Base-by-base conservation (phyloP, 1,284 basidiomycete genomes). In the Leccinum subspadiceum region DNA sequence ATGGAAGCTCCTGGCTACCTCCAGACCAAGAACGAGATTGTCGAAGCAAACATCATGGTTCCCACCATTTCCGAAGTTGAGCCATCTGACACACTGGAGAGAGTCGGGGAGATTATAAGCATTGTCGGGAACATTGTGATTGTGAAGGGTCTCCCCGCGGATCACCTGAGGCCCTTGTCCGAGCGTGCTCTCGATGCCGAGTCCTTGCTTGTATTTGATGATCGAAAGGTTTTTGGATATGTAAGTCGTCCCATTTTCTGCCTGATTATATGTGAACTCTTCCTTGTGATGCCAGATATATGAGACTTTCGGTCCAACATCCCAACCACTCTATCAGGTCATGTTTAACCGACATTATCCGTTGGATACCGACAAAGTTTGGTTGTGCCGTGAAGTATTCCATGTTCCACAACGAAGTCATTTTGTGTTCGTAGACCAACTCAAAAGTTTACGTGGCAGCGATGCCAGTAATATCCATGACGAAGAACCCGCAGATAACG, bases 391-490 rank as follows among this genome's bases (percentile, higher is more conserved):
- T 33, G 76, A 83, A 56, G 87, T 95, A 35, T 94, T 85, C 72
- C 92, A 94, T 71, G 83, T 92, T 33, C 93, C 93, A 1, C 74
- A 77, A 29, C 84, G 84, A 50, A 93, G 92, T 74, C 82, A 83
- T 53, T 93, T 93, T 66, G 87, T 95, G 39, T 91, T 91, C 68
- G 80, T 93, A 9, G 78, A 80, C 50, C 81, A 85, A 54, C 81
- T 96, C 41, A 81, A 80, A 61, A 78, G 75, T 26, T 64, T 83
- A 52, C 93, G 87, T 69, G 94, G 93, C 41, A 94, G 91, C 67
- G 93, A 96, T 66, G 93, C 94, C n/a, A 94, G 92, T 70, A 96
- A 96, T 72, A 81, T 93, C 6, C 86, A 93, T 66, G 94, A 96
- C 67, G 93, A 96, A 74, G 93, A 96, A 69, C 89, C 91, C 1